phyloP scores from a whole-genome alignment of 495 filamentous ascomycete species.

The Aspergillus bertholletiae region DNA sequence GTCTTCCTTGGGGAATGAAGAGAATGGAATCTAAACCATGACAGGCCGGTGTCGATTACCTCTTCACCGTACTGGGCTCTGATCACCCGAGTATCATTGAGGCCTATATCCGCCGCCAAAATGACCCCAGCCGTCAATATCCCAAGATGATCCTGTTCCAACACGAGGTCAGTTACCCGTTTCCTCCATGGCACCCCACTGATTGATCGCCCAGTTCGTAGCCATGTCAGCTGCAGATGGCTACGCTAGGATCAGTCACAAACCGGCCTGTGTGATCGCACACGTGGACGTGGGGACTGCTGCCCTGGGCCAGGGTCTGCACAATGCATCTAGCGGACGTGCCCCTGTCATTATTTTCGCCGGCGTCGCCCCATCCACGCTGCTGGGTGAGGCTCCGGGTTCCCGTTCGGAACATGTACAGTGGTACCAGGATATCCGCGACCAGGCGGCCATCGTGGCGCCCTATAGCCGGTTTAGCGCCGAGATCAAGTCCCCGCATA shows the following conservation, averaged over 20 bases:
- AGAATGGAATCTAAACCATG: background rate
- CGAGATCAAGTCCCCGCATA: constrained; percentile 22
- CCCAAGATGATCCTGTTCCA: constrained; percentile 27
- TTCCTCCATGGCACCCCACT: too few species aligned
- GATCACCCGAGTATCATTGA: constrained; percentile 26
- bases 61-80: constrained; percentile 21
- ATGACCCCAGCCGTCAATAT: constrained; percentile 14
- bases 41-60: constrained; percentile 20
- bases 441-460: constrained; percentile 20
- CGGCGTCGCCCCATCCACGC: constrained; percentile 19
- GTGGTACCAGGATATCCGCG: constrained; percentile 26
- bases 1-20: background rate
- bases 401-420: constrained; percentile 26
- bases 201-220: constrained; percentile 14
- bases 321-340: constrained; percentile 27
- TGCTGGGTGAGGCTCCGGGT: constrained; percentile 20
- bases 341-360: constrained; percentile 27
- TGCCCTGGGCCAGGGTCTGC: constrained; percentile 23
- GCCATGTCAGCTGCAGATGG: constrained; percentile 28
- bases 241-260: constrained; percentile 21
- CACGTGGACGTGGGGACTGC: constrained; percentile 29
- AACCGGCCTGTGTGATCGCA: constrained; percentile 21
- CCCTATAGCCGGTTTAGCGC: constrained; percentile 23
- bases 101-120: constrained; percentile 20
- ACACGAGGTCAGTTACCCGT: too few species aligned